Conservation (phyloP, 345 rosid species). For the Carallia pectinifolia region DNA sequence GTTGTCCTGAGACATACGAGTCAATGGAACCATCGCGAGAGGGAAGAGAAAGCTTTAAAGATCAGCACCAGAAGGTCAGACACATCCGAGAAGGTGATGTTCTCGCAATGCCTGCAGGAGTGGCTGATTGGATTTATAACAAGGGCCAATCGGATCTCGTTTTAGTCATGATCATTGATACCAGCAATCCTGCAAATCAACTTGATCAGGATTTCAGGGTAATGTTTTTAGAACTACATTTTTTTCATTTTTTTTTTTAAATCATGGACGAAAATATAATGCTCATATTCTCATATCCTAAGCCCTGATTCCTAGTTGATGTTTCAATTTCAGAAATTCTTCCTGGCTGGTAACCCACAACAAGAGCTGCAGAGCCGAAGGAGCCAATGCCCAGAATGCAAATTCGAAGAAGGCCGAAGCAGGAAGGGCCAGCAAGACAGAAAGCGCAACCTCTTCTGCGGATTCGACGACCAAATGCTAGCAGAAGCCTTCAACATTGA, state of each 20-base stretch:
- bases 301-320: too few species aligned
- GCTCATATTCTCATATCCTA: neutral
- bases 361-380: neutral
- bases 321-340: neutral
- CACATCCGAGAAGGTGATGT: neutral
- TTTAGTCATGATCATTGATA: neutral
- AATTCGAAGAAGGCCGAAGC: too few species aligned
- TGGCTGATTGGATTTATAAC: neutral
- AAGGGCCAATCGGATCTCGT: neutral
- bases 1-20: neutral
- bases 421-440: too few species aligned
- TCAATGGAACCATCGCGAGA: neutral
- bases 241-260: too few species aligned
- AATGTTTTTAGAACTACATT: too few species aligned
- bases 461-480: too few species aligned
- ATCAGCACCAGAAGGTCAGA: neutral
- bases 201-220: neutral
- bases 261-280: too few species aligned
- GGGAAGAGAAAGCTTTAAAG: neutral
- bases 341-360: neutral
- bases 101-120: neutral
- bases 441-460: too few species aligned
- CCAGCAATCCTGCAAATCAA: neutral
- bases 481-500: too few species aligned
- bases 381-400: too few species aligned